A percentile compares a stretch with the other conserved stretches of the same genome.
Evolutionary conservation across 345 rosid genomes (phyloP).

Genomic region (Laguncularia racemosa): DNA sequence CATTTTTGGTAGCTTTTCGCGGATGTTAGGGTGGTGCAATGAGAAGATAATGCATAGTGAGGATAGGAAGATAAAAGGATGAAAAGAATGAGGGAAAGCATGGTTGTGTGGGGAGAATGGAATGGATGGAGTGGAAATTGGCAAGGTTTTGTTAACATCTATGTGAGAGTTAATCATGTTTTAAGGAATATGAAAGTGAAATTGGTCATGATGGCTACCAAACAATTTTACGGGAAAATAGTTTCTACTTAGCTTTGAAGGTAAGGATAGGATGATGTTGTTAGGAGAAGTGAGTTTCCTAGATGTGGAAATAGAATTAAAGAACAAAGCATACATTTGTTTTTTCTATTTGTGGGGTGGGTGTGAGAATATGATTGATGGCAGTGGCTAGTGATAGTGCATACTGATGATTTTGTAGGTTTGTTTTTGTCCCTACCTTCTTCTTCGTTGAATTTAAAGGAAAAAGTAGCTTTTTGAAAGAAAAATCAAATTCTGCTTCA

Average conservation of each 20-base stretch:
- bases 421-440: too few species aligned
- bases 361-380: too few species aligned
- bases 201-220: slow-evolving; percentile 8
- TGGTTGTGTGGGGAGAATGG: neutral
- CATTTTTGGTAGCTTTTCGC: slow-evolving; percentile 65
- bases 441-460: too few species aligned
- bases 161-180: slow-evolving; percentile 6
- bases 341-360: too few species aligned
- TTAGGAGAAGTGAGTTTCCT: too few species aligned
- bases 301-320: too few species aligned
- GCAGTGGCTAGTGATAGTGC: too few species aligned
- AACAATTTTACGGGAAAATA: neutral
- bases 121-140: neutral
- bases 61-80: slow-evolving; percentile 21
- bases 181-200: slow-evolving; percentile 1
- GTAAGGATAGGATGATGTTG: slow-evolving; percentile 12
- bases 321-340: too few species aligned
- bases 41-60: slow-evolving; percentile 31
- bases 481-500: slow-evolving; percentile 18
- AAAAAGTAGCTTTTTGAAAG: too few species aligned
- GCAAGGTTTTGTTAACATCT: slow-evolving; percentile 14
- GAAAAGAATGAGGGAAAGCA: slow-evolving; percentile 15
- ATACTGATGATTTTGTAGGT: too few species aligned
- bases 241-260: slow-evolving; percentile 40
- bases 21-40: slow-evolving; percentile 51